Conservation (phyloP, 345 rosid genomes). For the Salix udensis region DNA sequence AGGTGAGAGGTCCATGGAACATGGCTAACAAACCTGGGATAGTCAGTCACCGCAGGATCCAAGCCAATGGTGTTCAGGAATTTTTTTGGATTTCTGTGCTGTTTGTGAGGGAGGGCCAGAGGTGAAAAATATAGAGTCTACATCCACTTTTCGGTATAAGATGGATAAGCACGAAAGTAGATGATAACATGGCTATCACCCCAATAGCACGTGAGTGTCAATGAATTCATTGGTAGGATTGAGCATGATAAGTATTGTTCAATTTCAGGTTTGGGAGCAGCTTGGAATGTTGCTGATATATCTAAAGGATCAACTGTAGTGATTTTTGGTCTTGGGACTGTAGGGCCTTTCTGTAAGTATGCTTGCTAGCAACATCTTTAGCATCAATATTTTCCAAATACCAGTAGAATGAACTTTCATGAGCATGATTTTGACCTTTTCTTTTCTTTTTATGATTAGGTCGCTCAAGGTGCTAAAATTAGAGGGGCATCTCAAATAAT, state of each 20-base stretch:
- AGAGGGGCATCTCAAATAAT: constrained; percentile 81
- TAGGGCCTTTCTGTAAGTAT: constrained; percentile 89
- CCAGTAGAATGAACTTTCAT: background rate
- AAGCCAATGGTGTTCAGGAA: too few species aligned
- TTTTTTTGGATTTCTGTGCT: too few species aligned
- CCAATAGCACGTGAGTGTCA: background rate
- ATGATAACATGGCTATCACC: background rate
- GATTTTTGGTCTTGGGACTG: constrained; percentile 89
- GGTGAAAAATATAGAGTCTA: background rate
- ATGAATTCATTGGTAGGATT: background rate
- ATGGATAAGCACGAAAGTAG: background rate
- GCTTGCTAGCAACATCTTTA: background rate
- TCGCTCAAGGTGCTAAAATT: constrained; percentile 85
- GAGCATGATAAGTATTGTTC: background rate
- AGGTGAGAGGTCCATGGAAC: too few species aligned
- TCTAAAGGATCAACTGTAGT: constrained; percentile 71
- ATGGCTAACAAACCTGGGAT: too few species aligned
- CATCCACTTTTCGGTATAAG: background rate
- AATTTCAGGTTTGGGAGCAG: constrained; percentile 80
- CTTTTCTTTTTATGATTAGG: constrained; percentile 36
- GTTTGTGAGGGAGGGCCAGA: too few species aligned
- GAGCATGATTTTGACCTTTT: background rate
- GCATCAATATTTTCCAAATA: background rate
- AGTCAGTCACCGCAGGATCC: too few species aligned
- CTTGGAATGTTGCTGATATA: constrained; percentile 91